Evolutionary conservation across 805 yeast species (phyloP).

Genomic region (Kregervanrija fluxuum): DNA sequence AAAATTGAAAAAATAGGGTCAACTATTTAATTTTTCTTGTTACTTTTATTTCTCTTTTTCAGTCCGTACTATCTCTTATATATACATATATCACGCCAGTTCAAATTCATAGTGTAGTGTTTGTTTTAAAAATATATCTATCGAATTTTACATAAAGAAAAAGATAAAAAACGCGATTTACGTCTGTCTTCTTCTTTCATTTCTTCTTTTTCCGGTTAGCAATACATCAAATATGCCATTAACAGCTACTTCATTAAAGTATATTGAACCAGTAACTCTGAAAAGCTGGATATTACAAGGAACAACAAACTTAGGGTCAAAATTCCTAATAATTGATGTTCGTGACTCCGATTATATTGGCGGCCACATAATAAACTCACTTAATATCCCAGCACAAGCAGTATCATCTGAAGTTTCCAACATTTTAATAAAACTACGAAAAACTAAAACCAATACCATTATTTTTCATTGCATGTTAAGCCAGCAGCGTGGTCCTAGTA

Average conservation of each 20-base stretch:
- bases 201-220: neutral
- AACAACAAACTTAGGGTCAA: conserved; percentile 31
- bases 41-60: neutral
- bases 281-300: conserved; percentile 38
- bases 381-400: conserved; percentile 47
- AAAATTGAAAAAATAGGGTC: neutral
- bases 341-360: conserved; percentile 80
- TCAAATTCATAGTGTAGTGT: no score
- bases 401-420: conserved; percentile 33
- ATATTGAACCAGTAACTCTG: conserved; percentile 38
- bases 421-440: conserved; percentile 28
- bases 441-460: conserved; percentile 37
- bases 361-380: conserved; percentile 54
- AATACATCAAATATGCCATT: conserved; percentile 2
- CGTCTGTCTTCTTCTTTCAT: neutral
- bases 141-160: no score
- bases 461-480: conserved; percentile 89
- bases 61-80: neutral
- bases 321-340: conserved; percentile 66
- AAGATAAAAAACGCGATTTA: neutral
- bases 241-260: conserved; percentile 37
- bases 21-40: neutral
- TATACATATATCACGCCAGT: no score
- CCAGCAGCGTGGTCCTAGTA: conserved; percentile 87
- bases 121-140: no score